Evolutionary conservation across 352 stramenopile genomes (phyloP), one percentile per base, ranked within the genome.

Genomic region (Phytophthora constricta): DNA sequence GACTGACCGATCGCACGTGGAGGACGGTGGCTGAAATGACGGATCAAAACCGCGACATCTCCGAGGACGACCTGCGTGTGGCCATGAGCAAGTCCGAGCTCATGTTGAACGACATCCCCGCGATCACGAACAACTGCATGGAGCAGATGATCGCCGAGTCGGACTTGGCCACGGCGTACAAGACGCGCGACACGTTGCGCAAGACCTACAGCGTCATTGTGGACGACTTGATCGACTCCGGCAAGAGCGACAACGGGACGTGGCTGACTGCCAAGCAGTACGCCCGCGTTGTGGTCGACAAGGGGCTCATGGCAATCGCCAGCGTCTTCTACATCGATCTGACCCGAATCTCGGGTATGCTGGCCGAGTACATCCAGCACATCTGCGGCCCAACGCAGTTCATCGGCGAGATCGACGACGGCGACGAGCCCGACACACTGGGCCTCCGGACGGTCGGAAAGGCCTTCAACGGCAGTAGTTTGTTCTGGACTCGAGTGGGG

Each of bases 101-200:
- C 43, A 25, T 49, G 10, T 13, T 26, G 43, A 27, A 5, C 5
- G 43, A 28, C n/a, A 49, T 49, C 19, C 17, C 43, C 43, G 25
- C 43, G 3, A n/a, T 49, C n/a, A 49, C 43, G 3, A 49, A 49
- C 43, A 49, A 49, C 43, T 49, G 43, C 43, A 49, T 49, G 43
- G 17, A 9, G 17, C n/a, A 49, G 20, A 13, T 49, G n/a, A 49
- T 49, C 43, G 43, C 4, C 17, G n/a, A 49, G 43, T 28, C 43
- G 43, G 43, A 49, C 43, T 16, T 13, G 19, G 20, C 2, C 3
- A 49, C 43, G 10, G 43, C 43, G 11, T 49, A 49, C 43, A 20
- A 49, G 19, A 49, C 43, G 16, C 43, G 43, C 43, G 43, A 26
- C 20, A 49, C 43, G 43, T 13, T 49, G 17, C 43, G 43, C 43